A percentile compares a stretch with the other conserved stretches of the same genome.
Evolutionary conservation across 139 green algal genomes (phyloP).

Genomic region (Tetradesmus lagerheimii): DNA sequence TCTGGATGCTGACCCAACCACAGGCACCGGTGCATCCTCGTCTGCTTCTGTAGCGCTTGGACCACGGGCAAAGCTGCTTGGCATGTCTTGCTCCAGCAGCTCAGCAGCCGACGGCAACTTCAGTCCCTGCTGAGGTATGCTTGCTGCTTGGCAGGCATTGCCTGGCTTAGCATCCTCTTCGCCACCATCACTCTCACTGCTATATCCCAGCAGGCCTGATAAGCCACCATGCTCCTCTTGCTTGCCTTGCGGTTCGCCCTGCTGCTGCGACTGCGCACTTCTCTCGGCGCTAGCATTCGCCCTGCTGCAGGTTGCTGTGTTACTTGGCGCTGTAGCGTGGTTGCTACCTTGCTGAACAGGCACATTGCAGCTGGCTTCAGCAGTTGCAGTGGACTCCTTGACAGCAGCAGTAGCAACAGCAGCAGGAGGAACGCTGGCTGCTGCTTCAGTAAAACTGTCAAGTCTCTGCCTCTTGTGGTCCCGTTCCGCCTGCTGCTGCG

Average conservation of each 20-base stretch:
- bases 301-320: background rate
- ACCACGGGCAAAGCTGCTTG: background rate
- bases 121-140: background rate
- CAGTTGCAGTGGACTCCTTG: background rate
- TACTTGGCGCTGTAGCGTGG: background rate
- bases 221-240: background rate
- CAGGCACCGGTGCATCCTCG: background rate
- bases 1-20: background rate
- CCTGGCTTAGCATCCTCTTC: background rate
- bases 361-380: background rate
- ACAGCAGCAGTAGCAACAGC: background rate
- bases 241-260: background rate
- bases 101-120: slow-evolving; percentile 31
- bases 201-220: slow-evolving; percentile 17
- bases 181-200: slow-evolving; percentile 11
- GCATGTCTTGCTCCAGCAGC: slow-evolving; percentile 23
- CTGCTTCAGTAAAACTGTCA: background rate
- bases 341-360: background rate
- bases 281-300: background rate
- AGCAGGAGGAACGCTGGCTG: background rate
- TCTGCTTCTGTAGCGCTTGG: background rate
- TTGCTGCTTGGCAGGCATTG: background rate
- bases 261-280: slow-evolving; percentile 3
- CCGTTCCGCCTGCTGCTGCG: background rate
- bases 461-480: background rate